phyloP scores from a whole-genome alignment of 257 asterid species.

The Eucommia ulmoides region DNA sequence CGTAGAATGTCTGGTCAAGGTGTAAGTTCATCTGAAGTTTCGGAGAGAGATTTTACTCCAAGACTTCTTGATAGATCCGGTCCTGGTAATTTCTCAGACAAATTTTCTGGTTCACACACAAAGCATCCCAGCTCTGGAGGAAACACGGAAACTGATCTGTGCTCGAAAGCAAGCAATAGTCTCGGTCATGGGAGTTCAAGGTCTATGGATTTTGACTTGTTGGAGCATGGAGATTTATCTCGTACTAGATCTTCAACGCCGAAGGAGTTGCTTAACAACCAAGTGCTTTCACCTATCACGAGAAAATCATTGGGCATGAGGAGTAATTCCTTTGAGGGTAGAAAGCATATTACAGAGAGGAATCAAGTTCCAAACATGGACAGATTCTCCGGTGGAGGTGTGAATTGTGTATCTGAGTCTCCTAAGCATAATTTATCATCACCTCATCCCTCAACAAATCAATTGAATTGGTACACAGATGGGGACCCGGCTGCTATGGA shows the following conservation, averaged over 20 bases:
- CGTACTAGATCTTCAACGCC: conserved; percentile 30
- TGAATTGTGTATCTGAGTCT: conserved; percentile 46
- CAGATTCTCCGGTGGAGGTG: conserved; percentile 36
- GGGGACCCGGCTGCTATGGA: conserved; percentile 81
- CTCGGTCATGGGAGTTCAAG: conserved; percentile 31
- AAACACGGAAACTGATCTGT: conserved; percentile 18
- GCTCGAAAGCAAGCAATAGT: conserved; percentile 18
- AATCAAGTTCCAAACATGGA: conserved; percentile 36
- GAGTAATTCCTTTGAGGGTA: conserved; percentile 40
- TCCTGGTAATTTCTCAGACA: conserved; percentile 11
- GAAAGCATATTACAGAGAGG: conserved; percentile 38
- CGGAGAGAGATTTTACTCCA: conserved; percentile 25
- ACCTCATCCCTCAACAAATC: conserved; percentile 37
- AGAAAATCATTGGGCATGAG: conserved; percentile 55
- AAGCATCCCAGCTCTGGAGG: conserved; percentile 20
- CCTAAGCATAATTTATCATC: conserved; percentile 36
- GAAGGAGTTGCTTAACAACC: conserved; percentile 49
- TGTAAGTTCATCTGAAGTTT: conserved; percentile 37
- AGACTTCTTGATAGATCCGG: conserved; percentile 8
- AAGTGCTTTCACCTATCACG: conserved; percentile 50
- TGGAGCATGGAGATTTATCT: conserved; percentile 37
- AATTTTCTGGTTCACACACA: conserved; percentile 21
- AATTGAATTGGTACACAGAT: conserved; percentile 43
- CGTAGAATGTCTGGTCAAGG: conserved; percentile 32
- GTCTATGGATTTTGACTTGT: conserved; percentile 32